A percentile compares a stretch with the other conserved stretches of the same genome.
These are phyloP conservation scores for Candolleomyces aberdarensis DNA, from an alignment of 768 basidiomycete genomes.

Conservation along the genomic window DNA sequence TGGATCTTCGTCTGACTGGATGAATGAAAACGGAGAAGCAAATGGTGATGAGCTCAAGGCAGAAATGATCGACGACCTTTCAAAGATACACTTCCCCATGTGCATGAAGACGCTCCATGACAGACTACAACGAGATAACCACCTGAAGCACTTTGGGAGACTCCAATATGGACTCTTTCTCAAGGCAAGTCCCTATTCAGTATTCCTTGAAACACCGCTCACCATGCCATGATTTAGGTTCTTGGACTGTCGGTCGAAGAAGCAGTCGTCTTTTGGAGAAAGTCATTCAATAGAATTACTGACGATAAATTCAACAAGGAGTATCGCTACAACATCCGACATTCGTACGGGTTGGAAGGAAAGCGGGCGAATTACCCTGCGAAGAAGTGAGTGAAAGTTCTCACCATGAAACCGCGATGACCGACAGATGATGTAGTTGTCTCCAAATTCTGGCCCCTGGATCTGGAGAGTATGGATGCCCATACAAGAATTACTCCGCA, in stretches of 20 bases:
- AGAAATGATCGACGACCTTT: slow-evolving; percentile 90
- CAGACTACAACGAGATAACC: slow-evolving; percentile 68
- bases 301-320: slow-evolving; percentile 99
- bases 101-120: slow-evolving; percentile 95
- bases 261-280: slow-evolving; percentile 90
- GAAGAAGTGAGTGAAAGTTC: slow-evolving; percentile 56
- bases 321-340: slow-evolving; percentile 95
- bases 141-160: slow-evolving; percentile 90
- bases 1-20: slow-evolving; percentile 85
- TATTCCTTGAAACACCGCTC: not conserved
- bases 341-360: slow-evolving; percentile 92
- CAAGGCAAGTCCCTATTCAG: slow-evolving; percentile 57
- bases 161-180: slow-evolving; percentile 92
- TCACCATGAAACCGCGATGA: not conserved
- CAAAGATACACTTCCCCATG: slow-evolving; percentile 86
- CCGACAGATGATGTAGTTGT: slow-evolving; percentile 56
- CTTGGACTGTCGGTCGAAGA: slow-evolving; percentile 93
- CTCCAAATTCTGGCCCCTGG: slow-evolving; percentile 76
- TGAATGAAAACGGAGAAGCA: slow-evolving; percentile 46
- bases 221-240: slow-evolving; percentile 48
- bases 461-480: slow-evolving; percentile 78
- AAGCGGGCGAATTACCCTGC: slow-evolving; percentile 93
- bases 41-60: slow-evolving; percentile 72
- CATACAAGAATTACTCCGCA: slow-evolving; percentile 83
- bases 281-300: slow-evolving; percentile 73